A percentile compares a stretch with the other conserved stretches of the same genome.
Conservation (phyloP, 2,329 filamentous ascomycete genomes). For the Trematosphaeria pertusa region DNA sequence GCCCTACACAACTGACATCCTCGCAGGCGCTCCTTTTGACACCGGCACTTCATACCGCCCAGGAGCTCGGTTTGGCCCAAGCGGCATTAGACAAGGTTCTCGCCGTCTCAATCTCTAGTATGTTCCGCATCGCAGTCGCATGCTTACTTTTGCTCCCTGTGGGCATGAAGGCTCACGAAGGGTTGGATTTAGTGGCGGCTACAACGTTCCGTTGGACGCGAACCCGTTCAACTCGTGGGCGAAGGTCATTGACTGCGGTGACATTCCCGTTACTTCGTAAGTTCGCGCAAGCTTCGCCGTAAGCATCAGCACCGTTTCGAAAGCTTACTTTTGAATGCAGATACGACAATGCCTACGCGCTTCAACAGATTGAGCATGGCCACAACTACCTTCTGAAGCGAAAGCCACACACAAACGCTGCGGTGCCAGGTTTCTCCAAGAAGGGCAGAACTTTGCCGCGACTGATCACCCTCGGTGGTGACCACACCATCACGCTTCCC, state of each 20-base stretch:
- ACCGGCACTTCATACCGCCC: constrained; percentile 86
- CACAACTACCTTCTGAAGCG: constrained; percentile 79
- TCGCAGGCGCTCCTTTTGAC: constrained; percentile 77
- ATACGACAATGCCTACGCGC: constrained; percentile 82
- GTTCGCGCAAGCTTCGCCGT: constrained; percentile 33
- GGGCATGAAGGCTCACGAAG: constrained; percentile 56
- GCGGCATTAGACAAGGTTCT: constrained; percentile 85
- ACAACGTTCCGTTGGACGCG: constrained; percentile 80
- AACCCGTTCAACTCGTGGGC: constrained; percentile 86
- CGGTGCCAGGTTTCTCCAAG: constrained; percentile 71
- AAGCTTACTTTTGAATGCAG: constrained; percentile 52
- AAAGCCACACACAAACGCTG: constrained; percentile 71
- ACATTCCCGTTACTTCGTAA: constrained; percentile 84
- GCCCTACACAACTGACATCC: constrained; percentile 13
- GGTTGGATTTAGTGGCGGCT: constrained; percentile 73
- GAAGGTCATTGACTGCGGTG: constrained; percentile 80
- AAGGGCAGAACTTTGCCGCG: constrained; percentile 78
- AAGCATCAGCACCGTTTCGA: not conserved
- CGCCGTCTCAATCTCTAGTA: constrained; percentile 87
- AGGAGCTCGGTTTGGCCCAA: constrained; percentile 83
- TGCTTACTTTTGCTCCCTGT: constrained; percentile 44
- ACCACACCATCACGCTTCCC: constrained; percentile 68
- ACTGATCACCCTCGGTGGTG: constrained; percentile 74
- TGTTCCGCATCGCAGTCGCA: constrained; percentile 52
- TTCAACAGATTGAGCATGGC: constrained; percentile 85